phyloP scores from a whole-genome alignment of 805 yeast species.

The Kazachstania viticola region DNA sequence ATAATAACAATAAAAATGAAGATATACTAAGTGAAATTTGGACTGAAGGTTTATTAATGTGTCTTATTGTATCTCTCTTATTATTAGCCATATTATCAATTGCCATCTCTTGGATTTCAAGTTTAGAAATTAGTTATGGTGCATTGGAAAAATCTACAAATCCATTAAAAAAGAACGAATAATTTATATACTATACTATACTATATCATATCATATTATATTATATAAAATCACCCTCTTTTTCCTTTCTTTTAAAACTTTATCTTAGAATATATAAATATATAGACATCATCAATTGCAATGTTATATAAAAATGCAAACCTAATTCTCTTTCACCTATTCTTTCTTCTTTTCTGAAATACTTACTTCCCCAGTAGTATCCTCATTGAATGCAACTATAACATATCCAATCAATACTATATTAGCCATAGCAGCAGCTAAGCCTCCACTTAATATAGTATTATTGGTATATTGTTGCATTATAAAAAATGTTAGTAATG shows the following conservation, averaged over 20 bases:
- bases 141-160: constrained; percentile 54
- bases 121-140: constrained; percentile 66
- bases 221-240: not conserved
- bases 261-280: too few relatives aligned
- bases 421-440: constrained; percentile 71
- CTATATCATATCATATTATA: not conserved
- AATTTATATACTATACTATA: not conserved
- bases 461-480: constrained; percentile 35
- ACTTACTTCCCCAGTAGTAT: constrained; percentile 28
- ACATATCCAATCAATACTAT: constrained; percentile 63
- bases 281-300: not conserved
- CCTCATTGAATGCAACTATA: constrained; percentile 64
- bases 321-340: constrained; percentile 9
- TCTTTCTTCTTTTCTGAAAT: constrained; percentile 30
- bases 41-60: constrained; percentile 61
- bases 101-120: constrained; percentile 62
- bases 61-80: constrained; percentile 52
- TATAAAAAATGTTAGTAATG: constrained; percentile 50
- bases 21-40: constrained; percentile 22
- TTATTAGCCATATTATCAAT: constrained; percentile 43
- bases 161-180: constrained; percentile 23
- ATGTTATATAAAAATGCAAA: not conserved
- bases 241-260: not conserved
- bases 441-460: constrained; percentile 62
- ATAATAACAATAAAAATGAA: constrained; percentile 4